Evolutionary conservation across 2,329 filamentous ascomycete species (phyloP).

Genomic region (Ophiostoma quercus): DNA sequence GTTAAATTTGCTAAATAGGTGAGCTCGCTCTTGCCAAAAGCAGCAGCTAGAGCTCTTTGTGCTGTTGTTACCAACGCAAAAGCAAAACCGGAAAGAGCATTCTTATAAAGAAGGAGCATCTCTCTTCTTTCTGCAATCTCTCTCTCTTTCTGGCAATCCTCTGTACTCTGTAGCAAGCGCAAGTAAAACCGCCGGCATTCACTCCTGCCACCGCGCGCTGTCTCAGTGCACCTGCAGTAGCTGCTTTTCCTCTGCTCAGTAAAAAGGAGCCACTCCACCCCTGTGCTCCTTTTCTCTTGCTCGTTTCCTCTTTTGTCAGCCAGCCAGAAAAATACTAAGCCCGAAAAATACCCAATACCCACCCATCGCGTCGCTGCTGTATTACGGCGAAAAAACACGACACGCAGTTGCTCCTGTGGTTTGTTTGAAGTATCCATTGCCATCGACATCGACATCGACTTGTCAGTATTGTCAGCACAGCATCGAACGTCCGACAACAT

Average conservation of each 20-base stretch:
- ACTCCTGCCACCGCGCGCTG: neutral
- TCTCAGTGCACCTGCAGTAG: constrained; percentile 5
- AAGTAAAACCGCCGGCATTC: neutral
- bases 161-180: too few relatives aligned
- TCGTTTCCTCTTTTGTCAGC: constrained; percentile 1
- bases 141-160: too few relatives aligned
- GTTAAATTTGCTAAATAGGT: too few relatives aligned
- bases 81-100: too few relatives aligned
- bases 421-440: neutral
- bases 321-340: constrained; percentile 9
- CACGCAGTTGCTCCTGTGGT: neutral
- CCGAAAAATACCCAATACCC: constrained; percentile 6
- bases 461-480: neutral
- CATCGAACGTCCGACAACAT: neutral
- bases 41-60: neutral
- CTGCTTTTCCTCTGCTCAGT: neutral
- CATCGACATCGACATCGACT: constrained; percentile 1
- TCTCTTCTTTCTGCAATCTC: too few relatives aligned
- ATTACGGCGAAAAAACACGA: constrained; percentile 14
- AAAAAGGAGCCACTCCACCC: neutral
- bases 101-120: too few relatives aligned
- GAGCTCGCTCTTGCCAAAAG: neutral
- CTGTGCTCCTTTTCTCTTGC: neutral
- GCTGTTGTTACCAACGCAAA: too few relatives aligned
- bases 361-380: constrained; percentile 14